Conservation (phyloP, 768 basidiomycete species). For the Lentinula sp. region DNA sequence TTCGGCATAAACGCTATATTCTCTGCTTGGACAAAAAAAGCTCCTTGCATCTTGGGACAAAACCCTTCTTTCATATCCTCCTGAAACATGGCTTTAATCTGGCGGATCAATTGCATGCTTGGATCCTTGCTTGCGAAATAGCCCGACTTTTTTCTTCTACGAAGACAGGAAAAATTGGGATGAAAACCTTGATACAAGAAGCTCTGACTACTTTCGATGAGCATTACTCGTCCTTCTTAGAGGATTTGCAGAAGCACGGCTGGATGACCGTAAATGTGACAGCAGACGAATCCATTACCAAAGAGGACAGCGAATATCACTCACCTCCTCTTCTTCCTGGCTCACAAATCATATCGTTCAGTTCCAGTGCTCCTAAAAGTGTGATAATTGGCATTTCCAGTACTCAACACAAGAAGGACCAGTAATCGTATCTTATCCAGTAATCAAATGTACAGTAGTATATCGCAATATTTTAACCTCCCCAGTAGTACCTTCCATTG, state of each 20-base stretch:
- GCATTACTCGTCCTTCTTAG: not conserved
- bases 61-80: slow-evolving; percentile 33
- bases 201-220: not conserved
- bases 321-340: slow-evolving; percentile 1
- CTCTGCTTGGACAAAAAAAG: slow-evolving; percentile 38
- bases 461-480: no score
- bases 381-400: not conserved
- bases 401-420: not conserved
- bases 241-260: not conserved
- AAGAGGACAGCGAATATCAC: not conserved
- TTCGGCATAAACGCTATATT: slow-evolving; percentile 41
- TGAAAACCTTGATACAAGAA: not conserved
- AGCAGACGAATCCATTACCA: not conserved
- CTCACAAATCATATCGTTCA: not conserved
- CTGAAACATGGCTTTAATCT: slow-evolving; percentile 44
- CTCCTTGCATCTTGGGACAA: not conserved
- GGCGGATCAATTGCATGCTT: slow-evolving; percentile 50
- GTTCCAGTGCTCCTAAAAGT: not conserved
- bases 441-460: no score
- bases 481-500: no score
- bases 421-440: not conserved
- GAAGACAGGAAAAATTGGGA: not conserved
- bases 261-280: not conserved
- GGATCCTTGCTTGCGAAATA: slow-evolving; percentile 40
- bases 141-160: slow-evolving; percentile 16